Evolutionary conservation across 2,329 filamentous ascomycete species (phyloP).

Genomic region (Alternaria ethzedia): DNA sequence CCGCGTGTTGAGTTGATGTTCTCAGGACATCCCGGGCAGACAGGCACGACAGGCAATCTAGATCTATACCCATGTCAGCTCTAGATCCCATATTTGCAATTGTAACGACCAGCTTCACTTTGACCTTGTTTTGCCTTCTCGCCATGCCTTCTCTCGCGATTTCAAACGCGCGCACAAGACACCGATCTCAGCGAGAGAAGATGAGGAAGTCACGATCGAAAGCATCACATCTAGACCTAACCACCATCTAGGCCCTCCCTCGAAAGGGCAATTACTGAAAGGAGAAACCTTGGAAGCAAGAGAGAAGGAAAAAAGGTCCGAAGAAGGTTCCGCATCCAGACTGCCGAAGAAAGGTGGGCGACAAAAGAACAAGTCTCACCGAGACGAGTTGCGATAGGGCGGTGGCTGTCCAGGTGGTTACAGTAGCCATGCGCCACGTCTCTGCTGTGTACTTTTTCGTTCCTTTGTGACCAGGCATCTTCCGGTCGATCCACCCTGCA

Average conservation of each 20-base stretch:
- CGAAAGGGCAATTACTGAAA: background rate
- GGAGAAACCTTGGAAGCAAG: background rate
- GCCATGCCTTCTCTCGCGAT: background rate
- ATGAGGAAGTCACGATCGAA: background rate
- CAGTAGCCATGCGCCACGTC: background rate
- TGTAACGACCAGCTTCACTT: background rate
- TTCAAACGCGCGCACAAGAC: background rate
- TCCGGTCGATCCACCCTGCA: background rate
- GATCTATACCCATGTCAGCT: background rate
- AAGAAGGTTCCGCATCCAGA: background rate
- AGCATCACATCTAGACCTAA: background rate
- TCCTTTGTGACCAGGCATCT: background rate
- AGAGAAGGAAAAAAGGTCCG: slow-evolving; percentile 1
- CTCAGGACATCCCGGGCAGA: background rate
- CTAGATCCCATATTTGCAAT: background rate
- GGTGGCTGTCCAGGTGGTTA: background rate
- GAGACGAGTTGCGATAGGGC: background rate
- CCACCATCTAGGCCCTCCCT: background rate
- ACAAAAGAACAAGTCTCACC: background rate
- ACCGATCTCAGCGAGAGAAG: background rate
- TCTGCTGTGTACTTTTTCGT: background rate
- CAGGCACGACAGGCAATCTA: background rate
- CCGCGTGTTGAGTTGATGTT: background rate
- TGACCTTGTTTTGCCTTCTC: background rate
- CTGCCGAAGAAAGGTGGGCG: background rate